A percentile compares a stretch with the other conserved stretches of the same genome.
Evolutionary conservation across 1,139 yeast genomes (phyloP).

Genomic region (Lodderomyces margitis): DNA sequence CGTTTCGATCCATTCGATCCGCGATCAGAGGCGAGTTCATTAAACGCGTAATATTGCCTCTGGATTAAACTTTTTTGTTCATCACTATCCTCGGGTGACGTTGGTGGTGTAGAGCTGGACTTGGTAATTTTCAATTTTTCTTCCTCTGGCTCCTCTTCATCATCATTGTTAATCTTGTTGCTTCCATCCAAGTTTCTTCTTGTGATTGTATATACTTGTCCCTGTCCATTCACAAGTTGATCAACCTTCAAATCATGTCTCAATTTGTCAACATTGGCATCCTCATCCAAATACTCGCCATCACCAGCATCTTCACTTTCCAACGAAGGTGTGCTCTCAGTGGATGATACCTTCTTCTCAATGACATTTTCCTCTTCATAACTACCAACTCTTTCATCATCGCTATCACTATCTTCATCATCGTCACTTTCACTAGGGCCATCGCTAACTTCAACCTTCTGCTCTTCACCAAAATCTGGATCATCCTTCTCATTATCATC

Average conservation of each 20-base stretch:
- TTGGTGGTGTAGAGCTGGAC: constrained; percentile 37
- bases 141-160: constrained; percentile 19
- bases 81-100: constrained; percentile 40
- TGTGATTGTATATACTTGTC: neutral
- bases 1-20: constrained; percentile 59
- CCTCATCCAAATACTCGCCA: constrained; percentile 27
- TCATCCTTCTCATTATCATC: constrained; percentile 12
- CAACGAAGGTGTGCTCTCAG: neutral
- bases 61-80: neutral
- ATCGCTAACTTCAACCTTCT: constrained; percentile 3
- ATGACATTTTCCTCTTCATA: constrained; percentile 16
- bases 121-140: constrained; percentile 12
- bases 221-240: constrained; percentile 17
- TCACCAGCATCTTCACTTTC: constrained; percentile 18
- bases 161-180: constrained; percentile 26
- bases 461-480: constrained; percentile 18
- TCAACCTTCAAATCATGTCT: constrained; percentile 37
- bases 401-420: constrained; percentile 14
- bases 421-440: constrained; percentile 12
- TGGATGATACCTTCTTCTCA: constrained; percentile 13
- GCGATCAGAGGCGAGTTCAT: constrained; percentile 51
- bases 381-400: constrained; percentile 13
- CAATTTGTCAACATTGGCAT: constrained; percentile 31
- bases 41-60: constrained; percentile 41
- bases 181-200: constrained; percentile 9